Evolutionary conservation across 495 filamentous ascomycete genomes (phyloP).

Genomic region (Aspergillus bertholletiae): DNA sequence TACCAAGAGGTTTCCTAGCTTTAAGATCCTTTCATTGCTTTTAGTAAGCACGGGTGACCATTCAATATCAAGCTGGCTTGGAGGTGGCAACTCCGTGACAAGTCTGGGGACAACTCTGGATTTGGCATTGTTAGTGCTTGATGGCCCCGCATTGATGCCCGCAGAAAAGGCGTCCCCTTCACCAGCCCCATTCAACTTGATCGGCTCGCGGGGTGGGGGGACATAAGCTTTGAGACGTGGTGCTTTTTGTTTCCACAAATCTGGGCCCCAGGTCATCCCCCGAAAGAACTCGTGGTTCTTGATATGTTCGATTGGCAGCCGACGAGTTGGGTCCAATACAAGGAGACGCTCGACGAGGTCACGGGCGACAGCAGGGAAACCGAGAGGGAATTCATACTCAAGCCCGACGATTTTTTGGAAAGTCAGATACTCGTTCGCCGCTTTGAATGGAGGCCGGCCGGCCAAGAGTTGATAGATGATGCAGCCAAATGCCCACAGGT

Average conservation of each 20-base stretch:
- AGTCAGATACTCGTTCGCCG: slow-evolving; percentile 92
- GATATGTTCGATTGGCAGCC: slow-evolving; percentile 93
- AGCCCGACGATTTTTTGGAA: slow-evolving; percentile 97
- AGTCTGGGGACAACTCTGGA: slow-evolving; percentile 67
- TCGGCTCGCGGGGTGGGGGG: slow-evolving; percentile 74
- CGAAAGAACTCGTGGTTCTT: slow-evolving; percentile 97
- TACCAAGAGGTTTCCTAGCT: slow-evolving; percentile 86
- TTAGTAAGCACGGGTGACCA: slow-evolving; percentile 95
- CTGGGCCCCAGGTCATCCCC: slow-evolving; percentile 80
- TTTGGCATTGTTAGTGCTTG: slow-evolving; percentile 35
- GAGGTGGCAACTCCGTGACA: slow-evolving; percentile 93
- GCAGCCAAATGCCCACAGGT: slow-evolving; percentile 99
- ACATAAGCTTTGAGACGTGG: slow-evolving; percentile 85
- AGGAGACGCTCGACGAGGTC: slow-evolving; percentile 91
- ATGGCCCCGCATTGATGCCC: slow-evolving; percentile 45
- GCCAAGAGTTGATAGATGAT: slow-evolving; percentile 96
- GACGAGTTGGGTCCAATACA: slow-evolving; percentile 81
- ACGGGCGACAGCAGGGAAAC: slow-evolving; percentile 83
- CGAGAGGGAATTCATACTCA: slow-evolving; percentile 89
- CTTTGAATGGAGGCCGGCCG: slow-evolving; percentile 95
- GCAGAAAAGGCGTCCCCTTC: slow-evolving; percentile 45
- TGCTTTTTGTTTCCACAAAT: slow-evolving; percentile 86
- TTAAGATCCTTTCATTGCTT: slow-evolving; percentile 89
- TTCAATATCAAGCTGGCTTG: slow-evolving; percentile 95
- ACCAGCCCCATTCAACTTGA: slow-evolving; percentile 69